A percentile compares a stretch with the other conserved stretches of the same genome.
phyloP scores from a whole-genome alignment of 2,329 filamentous ascomycete species.

The Fusarium decemcellulare region DNA sequence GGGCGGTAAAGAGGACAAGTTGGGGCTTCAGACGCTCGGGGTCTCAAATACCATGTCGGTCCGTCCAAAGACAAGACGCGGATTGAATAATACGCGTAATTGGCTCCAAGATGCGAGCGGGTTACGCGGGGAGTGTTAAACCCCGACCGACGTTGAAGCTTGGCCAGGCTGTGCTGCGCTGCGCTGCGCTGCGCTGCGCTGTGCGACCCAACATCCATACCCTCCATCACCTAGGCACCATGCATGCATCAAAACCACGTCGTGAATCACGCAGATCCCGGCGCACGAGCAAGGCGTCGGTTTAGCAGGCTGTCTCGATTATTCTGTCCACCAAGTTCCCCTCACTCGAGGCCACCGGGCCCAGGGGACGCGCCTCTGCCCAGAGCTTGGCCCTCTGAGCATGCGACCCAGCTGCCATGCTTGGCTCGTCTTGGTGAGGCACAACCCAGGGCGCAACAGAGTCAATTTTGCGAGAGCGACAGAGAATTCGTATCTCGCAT shows the following conservation, averaged over 20 bases:
- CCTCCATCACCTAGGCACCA: too few relatives aligned
- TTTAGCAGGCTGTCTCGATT: constrained; percentile 25
- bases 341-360: too few relatives aligned
- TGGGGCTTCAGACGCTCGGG: too few relatives aligned
- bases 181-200: too few relatives aligned
- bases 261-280: constrained; percentile 24
- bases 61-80: too few relatives aligned
- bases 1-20: too few relatives aligned
- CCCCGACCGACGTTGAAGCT: constrained; percentile 3
- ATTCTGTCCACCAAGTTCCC: constrained; percentile 32
- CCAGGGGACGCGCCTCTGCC: neutral
- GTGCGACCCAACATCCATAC: neutral
- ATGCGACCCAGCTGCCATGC: neutral
- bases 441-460: neutral
- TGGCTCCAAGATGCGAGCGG: neutral
- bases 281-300: constrained; percentile 3
- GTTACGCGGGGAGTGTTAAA: constrained; percentile 27
- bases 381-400: neutral
- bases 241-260: neutral
- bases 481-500: constrained; percentile 47
- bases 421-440: too few relatives aligned
- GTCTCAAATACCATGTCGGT: too few relatives aligned
- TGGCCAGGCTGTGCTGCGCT: neutral
- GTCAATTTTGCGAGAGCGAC: constrained; percentile 24
- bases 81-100: constrained; percentile 29